These are phyloP conservation scores for Sarcodon aspratus DNA, from an alignment of 768 basidiomycete species.

Conservation along the genomic window DNA sequence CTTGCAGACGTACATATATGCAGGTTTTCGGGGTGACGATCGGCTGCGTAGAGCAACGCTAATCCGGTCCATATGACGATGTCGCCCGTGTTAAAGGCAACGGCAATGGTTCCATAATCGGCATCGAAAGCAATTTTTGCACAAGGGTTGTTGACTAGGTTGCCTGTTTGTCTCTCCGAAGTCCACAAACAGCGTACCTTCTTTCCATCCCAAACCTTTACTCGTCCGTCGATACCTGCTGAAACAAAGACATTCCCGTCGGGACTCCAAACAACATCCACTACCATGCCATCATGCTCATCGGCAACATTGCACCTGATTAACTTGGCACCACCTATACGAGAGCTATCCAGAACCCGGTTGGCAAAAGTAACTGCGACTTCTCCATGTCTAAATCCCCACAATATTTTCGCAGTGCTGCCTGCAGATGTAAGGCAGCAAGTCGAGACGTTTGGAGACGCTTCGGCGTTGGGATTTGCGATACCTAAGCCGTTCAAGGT, in stretches of 20 bases:
- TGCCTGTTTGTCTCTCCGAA: slow-evolving; percentile 25
- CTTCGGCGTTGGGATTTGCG: slow-evolving; percentile 69
- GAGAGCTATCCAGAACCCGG: slow-evolving; percentile 44
- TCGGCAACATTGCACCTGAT: slow-evolving; percentile 41
- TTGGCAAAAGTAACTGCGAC: slow-evolving; percentile 48
- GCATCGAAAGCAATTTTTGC: slow-evolving; percentile 36
- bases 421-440: slow-evolving; percentile 52
- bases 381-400: slow-evolving; percentile 66
- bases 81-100: slow-evolving; percentile 44
- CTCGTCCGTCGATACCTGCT: slow-evolving; percentile 47
- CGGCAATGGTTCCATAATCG: slow-evolving; percentile 32
- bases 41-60: slow-evolving; percentile 9
- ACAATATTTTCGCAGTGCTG: slow-evolving; percentile 53
- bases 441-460: slow-evolving; percentile 52
- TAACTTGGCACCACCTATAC: slow-evolving; percentile 32
- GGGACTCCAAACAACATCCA: slow-evolving; percentile 42
- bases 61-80: slow-evolving; percentile 46
- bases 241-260: slow-evolving; percentile 30
- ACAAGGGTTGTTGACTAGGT: slow-evolving; percentile 35
- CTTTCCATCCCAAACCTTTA: slow-evolving; percentile 67
- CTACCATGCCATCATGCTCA: slow-evolving; percentile 50
- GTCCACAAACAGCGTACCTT: slow-evolving; percentile 52
- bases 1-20: neutral
- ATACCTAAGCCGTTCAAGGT: slow-evolving; percentile 45
- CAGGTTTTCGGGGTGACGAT: neutral